Percentiles rank a stretch among this genome's conserved stretches.
Conservation (phyloP, 768 basidiomycete genomes). For the Collybia sp. region DNA sequence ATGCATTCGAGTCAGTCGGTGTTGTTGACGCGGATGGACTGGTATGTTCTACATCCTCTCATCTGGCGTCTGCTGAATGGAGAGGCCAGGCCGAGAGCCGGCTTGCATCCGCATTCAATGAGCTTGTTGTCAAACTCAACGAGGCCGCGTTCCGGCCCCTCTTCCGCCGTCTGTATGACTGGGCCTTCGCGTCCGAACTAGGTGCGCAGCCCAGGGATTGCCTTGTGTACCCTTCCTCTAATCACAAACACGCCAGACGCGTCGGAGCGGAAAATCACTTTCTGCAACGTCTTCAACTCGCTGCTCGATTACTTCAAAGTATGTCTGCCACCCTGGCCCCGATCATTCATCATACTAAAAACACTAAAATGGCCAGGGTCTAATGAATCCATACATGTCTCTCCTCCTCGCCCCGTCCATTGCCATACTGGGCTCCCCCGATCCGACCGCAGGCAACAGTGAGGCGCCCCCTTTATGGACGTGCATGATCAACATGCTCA, state of each 20-base stretch:
- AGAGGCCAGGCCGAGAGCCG: conserved; percentile 42
- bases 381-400: conserved; percentile 92
- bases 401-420: conserved; percentile 66
- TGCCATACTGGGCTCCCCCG: conserved; percentile 53
- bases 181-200: conserved; percentile 71
- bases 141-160: conserved; percentile 88
- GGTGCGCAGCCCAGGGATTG: conserved; percentile 28
- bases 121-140: conserved; percentile 89
- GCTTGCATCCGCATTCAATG: conserved; percentile 73
- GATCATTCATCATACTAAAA: not conserved
- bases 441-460: conserved; percentile 16
- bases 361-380: conserved; percentile 35
- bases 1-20: conserved; percentile 51
- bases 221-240: not conserved
- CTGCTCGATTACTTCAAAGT: conserved; percentile 90
- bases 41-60: no score
- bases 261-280: conserved; percentile 53
- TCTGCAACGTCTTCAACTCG: conserved; percentile 68
- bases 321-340: conserved; percentile 8
- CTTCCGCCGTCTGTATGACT: conserved; percentile 90
- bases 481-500: conserved; percentile 53
- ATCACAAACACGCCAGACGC: conserved; percentile 20
- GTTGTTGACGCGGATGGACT: no score
- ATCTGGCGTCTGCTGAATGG: not conserved
- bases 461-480: conserved; percentile 54